phyloP scores from a whole-genome alignment of 495 filamentous ascomycete genomes.

The Bryoglossum gracile region DNA sequence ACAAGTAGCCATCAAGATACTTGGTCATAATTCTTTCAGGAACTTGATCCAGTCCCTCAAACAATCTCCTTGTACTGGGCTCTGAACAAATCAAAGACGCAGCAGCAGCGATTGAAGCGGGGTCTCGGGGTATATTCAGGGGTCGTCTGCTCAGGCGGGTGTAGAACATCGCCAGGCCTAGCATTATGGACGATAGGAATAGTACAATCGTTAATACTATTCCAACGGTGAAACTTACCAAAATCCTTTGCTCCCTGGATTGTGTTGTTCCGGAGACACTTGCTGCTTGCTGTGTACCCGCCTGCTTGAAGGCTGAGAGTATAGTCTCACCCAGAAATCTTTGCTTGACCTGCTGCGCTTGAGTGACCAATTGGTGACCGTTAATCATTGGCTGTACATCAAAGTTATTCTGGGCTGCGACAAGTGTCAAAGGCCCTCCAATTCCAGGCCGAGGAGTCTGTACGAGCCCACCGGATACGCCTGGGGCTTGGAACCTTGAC shows the following conservation, averaged over 20 bases:
- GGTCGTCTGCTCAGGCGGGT: constrained; percentile 18
- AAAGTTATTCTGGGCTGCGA: constrained; percentile 26
- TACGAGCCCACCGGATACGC: constrained; percentile 1
- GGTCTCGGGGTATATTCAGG: constrained; percentile 21
- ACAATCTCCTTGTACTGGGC: constrained; percentile 8
- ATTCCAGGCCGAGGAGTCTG: constrained; percentile 15
- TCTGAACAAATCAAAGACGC: constrained; percentile 18
- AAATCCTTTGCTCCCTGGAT: constrained; percentile 10
- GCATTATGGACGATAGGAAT: constrained; percentile 6
- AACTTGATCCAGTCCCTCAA: constrained; percentile 4
- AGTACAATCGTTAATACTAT: constrained; percentile 16
- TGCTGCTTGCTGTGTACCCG: not conserved
- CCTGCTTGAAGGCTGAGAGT: constrained; percentile 21
- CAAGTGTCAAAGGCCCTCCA: constrained; percentile 21
- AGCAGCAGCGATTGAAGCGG: constrained; percentile 15
- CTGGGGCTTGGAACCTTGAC: constrained; percentile 12
- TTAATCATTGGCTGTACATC: constrained; percentile 18
- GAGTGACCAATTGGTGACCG: constrained; percentile 12
- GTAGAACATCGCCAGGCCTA: constrained; percentile 10
- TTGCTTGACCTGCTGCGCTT: constrained; percentile 28
- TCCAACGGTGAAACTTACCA: constrained; percentile 20
- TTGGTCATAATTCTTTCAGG: not conserved
- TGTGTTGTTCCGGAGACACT: not conserved
- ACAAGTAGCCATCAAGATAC: constrained; percentile 1
- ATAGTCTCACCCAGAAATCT: constrained; percentile 33